These are phyloP conservation scores for Scheffersomyces titani DNA, from an alignment of 1,139 yeast species.

Conservation along the genomic window DNA sequence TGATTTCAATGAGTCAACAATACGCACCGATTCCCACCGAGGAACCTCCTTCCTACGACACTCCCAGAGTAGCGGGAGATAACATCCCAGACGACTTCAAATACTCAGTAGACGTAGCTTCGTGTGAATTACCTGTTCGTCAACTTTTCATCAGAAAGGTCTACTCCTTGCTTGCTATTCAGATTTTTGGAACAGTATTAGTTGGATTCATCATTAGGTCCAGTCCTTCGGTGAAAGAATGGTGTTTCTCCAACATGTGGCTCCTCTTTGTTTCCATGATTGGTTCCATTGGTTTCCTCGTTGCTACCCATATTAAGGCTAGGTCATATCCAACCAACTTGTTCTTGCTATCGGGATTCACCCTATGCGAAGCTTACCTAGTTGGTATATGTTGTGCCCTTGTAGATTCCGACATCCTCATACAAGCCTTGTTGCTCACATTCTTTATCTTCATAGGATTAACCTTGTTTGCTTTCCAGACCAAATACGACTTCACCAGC, in stretches of 20 bases:
- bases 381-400: conserved; percentile 69
- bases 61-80: conserved; percentile 37
- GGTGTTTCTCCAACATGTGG: conserved; percentile 67
- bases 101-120: conserved; percentile 74
- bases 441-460: conserved; percentile 71
- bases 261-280: conserved; percentile 55
- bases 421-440: conserved; percentile 75
- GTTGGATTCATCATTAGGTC: conserved; percentile 58
- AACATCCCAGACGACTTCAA: conserved; percentile 79
- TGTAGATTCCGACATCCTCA: conserved; percentile 62
- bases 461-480: conserved; percentile 75
- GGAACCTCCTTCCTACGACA: conserved; percentile 14
- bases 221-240: conserved; percentile 48
- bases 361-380: conserved; percentile 72
- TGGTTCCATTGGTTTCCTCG: conserved; percentile 63
- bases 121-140: conserved; percentile 75
- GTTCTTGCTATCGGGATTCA: conserved; percentile 62
- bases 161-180: conserved; percentile 68
- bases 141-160: conserved; percentile 79
- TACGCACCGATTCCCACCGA: conserved; percentile 5
- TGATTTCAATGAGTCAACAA: conserved; percentile 4
- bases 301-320: conserved; percentile 60
- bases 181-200: conserved; percentile 60
- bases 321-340: conserved; percentile 65
- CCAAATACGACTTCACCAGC: conserved; percentile 76